phyloP scores from a whole-genome alignment of 306 rosid species.

The Fagus sylvatica region DNA sequence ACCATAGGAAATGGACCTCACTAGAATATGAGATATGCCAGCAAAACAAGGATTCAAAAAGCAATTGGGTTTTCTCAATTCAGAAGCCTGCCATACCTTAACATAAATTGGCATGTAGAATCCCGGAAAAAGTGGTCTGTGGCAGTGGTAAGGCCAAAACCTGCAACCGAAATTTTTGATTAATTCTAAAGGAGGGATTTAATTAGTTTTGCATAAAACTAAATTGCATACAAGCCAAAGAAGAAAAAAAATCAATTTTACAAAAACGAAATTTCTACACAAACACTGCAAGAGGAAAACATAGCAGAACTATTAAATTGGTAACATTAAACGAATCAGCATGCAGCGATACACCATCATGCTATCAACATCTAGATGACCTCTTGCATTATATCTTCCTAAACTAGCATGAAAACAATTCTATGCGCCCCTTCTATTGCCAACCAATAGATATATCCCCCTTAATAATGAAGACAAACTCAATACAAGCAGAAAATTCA shows the following conservation, averaged over 20 bases:
- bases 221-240: background rate
- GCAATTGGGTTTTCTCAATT: background rate
- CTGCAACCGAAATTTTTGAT: slow-evolving; percentile 35
- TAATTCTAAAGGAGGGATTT: background rate
- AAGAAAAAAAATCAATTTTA: background rate
- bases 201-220: background rate
- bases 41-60: background rate
- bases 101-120: slow-evolving; percentile 98
- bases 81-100: slow-evolving; percentile 59
- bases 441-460: too few relatives aligned
- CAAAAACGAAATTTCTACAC: background rate
- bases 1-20: too few relatives aligned
- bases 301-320: background rate
- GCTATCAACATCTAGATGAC: background rate
- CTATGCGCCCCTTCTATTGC: background rate
- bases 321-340: background rate
- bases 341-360: background rate
- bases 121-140: slow-evolving; percentile 98
- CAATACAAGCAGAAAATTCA: too few relatives aligned
- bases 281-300: background rate
- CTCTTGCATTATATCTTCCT: background rate
- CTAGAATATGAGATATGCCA: too few relatives aligned
- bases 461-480: too few relatives aligned
- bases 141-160: slow-evolving; percentile 96
- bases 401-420: background rate